Evolutionary conservation across 2,329 filamentous ascomycete genomes (phyloP).

Genomic region (Clonostachys rhizophaga): DNA sequence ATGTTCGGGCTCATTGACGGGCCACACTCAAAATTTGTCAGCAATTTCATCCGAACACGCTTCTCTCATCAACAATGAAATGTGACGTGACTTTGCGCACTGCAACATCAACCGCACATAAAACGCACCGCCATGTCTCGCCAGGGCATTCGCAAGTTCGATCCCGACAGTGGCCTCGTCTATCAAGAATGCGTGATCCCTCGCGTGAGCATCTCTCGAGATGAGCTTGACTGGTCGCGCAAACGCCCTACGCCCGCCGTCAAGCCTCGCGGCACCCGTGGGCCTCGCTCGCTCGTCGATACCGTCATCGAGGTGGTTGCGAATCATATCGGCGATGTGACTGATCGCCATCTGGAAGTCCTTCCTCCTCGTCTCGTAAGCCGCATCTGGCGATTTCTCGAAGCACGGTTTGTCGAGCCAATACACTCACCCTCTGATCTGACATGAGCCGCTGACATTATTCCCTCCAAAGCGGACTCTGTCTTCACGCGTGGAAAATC

Average conservation of each 20-base stretch:
- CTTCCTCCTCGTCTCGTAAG: constrained; percentile 26
- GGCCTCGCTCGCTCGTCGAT: constrained; percentile 29
- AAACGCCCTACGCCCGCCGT: constrained; percentile 17
- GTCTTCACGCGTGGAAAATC: constrained; percentile 32
- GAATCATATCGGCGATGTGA: constrained; percentile 26
- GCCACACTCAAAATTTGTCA: no score
- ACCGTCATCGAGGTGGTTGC: constrained; percentile 30
- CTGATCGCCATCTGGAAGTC: constrained; percentile 21
- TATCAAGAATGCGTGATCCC: constrained; percentile 28
- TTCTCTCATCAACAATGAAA: no score
- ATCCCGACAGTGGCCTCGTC: constrained; percentile 18
- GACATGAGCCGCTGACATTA: constrained; percentile 1
- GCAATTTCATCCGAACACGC: no score
- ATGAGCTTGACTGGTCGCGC: constrained; percentile 28
- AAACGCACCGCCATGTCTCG: no score
- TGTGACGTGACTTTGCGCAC: no score
- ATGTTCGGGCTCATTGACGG: no score
- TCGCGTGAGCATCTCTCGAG: constrained; percentile 10
- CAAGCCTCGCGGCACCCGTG: constrained; percentile 16
- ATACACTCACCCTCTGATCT: neutral
- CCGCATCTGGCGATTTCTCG: constrained; percentile 32
- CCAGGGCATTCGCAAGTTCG: no score
- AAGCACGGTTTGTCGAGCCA: constrained; percentile 25
- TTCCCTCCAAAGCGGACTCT: constrained; percentile 18
- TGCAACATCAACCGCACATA: no score